A percentile compares a stretch with the other conserved stretches of the same genome.
These are phyloP conservation scores for Solanum pimpinellifolium DNA, from an alignment of 257 asterid genomes.

Conservation along the genomic window DNA sequence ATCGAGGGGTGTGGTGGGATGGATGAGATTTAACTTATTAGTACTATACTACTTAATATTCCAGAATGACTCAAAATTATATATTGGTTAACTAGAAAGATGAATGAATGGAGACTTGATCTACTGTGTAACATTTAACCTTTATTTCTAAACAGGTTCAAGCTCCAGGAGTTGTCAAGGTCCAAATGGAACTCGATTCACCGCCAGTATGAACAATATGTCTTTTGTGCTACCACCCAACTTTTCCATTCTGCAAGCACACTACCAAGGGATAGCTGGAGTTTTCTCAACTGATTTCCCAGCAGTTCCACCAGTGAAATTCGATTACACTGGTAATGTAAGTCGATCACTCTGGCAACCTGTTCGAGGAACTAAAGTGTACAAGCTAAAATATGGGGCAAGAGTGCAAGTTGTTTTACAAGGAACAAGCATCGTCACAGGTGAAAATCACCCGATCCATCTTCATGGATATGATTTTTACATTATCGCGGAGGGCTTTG, in stretches of 20 bases:
- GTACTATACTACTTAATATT: not conserved
- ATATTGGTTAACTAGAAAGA: not conserved
- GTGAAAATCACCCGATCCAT: constrained; percentile 86
- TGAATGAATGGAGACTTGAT: not conserved
- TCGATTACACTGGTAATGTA: constrained; percentile 77
- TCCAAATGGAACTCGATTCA: constrained; percentile 40
- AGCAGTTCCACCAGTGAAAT: constrained; percentile 41
- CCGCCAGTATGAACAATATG: constrained; percentile 2
- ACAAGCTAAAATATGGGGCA: constrained; percentile 59
- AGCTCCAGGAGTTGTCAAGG: constrained; percentile 55
- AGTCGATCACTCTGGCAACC: constrained; percentile 82
- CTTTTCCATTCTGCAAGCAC: constrained; percentile 71
- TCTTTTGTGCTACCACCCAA: constrained; percentile 74
- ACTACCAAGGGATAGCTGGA: constrained; percentile 57
- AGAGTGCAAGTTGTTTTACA: constrained; percentile 71
- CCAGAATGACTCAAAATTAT: not conserved
- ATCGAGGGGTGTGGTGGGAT: not conserved
- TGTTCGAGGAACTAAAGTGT: constrained; percentile 39
- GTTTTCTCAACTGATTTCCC: constrained; percentile 76
- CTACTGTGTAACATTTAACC: not conserved
- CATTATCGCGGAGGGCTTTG: constrained; percentile 72
- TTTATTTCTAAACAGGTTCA: constrained; percentile 12
- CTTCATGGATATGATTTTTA: constrained; percentile 86
- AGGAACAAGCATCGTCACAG: constrained; percentile 71
- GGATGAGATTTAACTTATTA: not conserved